A percentile compares a stretch with the other conserved stretches of the same genome.
Conservation (phyloP, 805 yeast species). For the Debaryomyces tyrocola region DNA sequence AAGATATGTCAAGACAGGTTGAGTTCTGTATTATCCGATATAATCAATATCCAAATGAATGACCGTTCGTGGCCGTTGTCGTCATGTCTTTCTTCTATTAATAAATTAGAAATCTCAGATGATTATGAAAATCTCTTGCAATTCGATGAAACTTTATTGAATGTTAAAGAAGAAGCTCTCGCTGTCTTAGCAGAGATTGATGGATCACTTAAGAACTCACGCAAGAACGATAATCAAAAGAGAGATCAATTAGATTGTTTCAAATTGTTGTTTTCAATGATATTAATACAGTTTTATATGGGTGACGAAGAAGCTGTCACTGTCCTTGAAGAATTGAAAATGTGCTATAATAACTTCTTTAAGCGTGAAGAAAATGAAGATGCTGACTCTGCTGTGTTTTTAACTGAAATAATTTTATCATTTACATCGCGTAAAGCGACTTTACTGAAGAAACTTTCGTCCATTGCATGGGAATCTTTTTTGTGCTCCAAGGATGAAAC, state of each 20-base stretch:
- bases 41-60: constrained; percentile 30
- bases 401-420: constrained; percentile 45
- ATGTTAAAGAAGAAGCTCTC: constrained; percentile 49
- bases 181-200: constrained; percentile 39
- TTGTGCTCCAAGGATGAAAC: constrained; percentile 29
- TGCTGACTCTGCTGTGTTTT: constrained; percentile 28
- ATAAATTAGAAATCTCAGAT: constrained; percentile 21
- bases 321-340: constrained; percentile 69
- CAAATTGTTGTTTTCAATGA: constrained; percentile 75
- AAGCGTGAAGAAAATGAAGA: constrained; percentile 21
- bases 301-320: constrained; percentile 78
- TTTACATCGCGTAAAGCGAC: constrained; percentile 43
- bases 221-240: constrained; percentile 19
- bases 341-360: constrained; percentile 52
- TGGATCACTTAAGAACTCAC: constrained; percentile 17
- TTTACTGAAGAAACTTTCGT: constrained; percentile 36
- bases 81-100: constrained; percentile 43
- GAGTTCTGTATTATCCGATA: constrained; percentile 63
- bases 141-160: constrained; percentile 59
- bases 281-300: constrained; percentile 70
- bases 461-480: constrained; percentile 41
- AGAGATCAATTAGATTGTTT: constrained; percentile 56
- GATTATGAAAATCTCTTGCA: constrained; percentile 22
- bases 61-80: constrained; percentile 61
- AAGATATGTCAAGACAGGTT: constrained; percentile 59